These are phyloP conservation scores for Leishmania turanica DNA, from an alignment of 208 protist genomes.

Conservation along the genomic window DNA sequence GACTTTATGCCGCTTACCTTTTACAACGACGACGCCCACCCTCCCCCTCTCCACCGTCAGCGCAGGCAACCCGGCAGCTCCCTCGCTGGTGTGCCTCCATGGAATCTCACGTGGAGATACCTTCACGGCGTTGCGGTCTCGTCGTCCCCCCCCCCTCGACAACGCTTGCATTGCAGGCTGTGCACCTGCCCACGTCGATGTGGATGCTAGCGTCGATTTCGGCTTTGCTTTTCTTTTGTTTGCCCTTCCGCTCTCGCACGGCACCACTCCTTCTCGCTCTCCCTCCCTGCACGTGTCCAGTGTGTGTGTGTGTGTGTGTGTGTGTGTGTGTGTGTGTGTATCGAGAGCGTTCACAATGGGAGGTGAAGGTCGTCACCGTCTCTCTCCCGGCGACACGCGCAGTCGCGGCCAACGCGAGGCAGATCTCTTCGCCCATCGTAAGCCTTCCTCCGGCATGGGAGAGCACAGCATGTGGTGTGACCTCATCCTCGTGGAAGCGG, in stretches of 20 bases:
- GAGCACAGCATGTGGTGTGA: slow-evolving; percentile 50
- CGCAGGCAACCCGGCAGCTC: not conserved
- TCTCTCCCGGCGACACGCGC: slow-evolving; percentile 6
- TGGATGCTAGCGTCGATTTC: not conserved
- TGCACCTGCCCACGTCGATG: not conserved
- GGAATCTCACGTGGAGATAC: not conserved
- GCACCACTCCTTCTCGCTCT: not conserved
- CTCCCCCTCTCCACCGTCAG: not conserved
- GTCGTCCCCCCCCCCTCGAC: not conserved
- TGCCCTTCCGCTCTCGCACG: not conserved
- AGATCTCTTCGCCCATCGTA: not conserved
- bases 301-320: too few relatives aligned
- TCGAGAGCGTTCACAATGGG: not conserved
- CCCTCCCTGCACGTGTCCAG: not conserved
- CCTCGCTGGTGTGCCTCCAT: not conserved
- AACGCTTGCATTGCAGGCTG: not conserved
- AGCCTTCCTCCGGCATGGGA: not conserved
- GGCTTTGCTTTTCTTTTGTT: not conserved
- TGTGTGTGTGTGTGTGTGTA: not conserved
- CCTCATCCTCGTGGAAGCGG: slow-evolving; percentile 44
- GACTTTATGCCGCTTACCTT: not conserved
- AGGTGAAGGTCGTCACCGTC: not conserved
- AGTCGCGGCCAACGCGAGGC: slow-evolving; percentile 14
- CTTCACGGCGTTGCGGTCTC: not conserved
- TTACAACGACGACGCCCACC: not conserved